phyloP scores from a whole-genome alignment of 2,329 filamentous ascomycete genomes.

The Pyricularia grisea region DNA sequence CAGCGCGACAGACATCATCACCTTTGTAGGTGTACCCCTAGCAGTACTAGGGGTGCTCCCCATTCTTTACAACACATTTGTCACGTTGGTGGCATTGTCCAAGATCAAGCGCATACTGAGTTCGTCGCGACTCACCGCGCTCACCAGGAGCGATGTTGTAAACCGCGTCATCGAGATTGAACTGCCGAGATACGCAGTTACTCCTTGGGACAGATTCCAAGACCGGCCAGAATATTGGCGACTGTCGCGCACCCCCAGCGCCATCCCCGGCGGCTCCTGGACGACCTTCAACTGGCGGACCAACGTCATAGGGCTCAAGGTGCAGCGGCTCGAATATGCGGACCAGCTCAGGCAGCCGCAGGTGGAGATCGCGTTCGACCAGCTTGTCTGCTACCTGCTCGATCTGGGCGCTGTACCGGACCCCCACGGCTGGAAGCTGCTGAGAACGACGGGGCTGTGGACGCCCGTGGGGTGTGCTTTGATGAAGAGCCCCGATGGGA shows the following conservation, averaged over 20 bases:
- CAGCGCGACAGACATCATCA: slow-evolving; percentile 21
- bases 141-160: slow-evolving; percentile 54
- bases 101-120: slow-evolving; percentile 50
- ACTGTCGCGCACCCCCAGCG: slow-evolving; percentile 38
- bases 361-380: slow-evolving; percentile 45
- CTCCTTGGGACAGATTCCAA: slow-evolving; percentile 45
- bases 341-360: slow-evolving; percentile 44
- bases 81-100: slow-evolving; percentile 49
- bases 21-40: slow-evolving; percentile 23
- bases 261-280: slow-evolving; percentile 52
- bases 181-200: slow-evolving; percentile 54
- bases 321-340: slow-evolving; percentile 54
- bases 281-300: slow-evolving; percentile 57
- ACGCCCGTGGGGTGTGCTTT: slow-evolving; percentile 49
- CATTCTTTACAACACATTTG: slow-evolving; percentile 56
- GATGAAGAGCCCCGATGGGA: slow-evolving; percentile 41
- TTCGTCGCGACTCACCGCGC: slow-evolving; percentile 44
- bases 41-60: slow-evolving; percentile 40
- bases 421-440: slow-evolving; percentile 45
- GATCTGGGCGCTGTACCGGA: slow-evolving; percentile 55
- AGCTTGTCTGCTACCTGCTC: slow-evolving; percentile 51
- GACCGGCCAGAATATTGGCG: slow-evolving; percentile 49
- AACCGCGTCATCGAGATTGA: slow-evolving; percentile 59
- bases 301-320: slow-evolving; percentile 51
- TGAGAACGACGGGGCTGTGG: slow-evolving; percentile 50